Conservation (phyloP, 2,329 filamentous ascomycete genomes). For the Orbilia ellipsospora region DNA sequence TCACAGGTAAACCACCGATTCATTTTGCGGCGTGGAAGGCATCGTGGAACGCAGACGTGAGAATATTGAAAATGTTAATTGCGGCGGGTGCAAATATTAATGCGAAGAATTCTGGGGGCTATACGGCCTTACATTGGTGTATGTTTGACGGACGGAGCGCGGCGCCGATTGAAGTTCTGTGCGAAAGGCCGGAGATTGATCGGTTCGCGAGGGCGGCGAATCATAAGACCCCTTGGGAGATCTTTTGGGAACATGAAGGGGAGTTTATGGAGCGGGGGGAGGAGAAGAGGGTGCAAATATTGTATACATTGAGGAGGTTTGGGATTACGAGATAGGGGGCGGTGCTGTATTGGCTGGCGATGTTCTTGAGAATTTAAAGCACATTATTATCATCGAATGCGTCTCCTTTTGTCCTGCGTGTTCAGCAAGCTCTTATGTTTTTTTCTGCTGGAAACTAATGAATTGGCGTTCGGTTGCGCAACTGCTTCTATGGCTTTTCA, state of each 20-base stretch:
- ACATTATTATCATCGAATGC: too few species aligned
- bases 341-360: not conserved
- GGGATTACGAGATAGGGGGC: slow-evolving; percentile 43
- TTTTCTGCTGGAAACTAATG: slow-evolving; percentile 2
- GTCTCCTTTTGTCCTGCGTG: too few species aligned
- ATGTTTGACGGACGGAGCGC: slow-evolving; percentile 53
- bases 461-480: slow-evolving; percentile 6
- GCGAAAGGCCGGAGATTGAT: slow-evolving; percentile 43
- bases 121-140: slow-evolving; percentile 53
- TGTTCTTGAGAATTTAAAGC: too few species aligned
- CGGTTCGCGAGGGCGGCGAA: slow-evolving; percentile 43
- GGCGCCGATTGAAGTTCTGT: slow-evolving; percentile 48
- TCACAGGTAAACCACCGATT: slow-evolving; percentile 51
- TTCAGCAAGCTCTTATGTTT: not conserved
- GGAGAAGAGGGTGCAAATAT: slow-evolving; percentile 49
- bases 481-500: not conserved
- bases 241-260: slow-evolving; percentile 54
- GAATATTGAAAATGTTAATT: slow-evolving; percentile 50
- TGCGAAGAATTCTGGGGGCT: slow-evolving; percentile 49
- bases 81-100: slow-evolving; percentile 51
- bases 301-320: slow-evolving; percentile 48
- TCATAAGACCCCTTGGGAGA: slow-evolving; percentile 54
- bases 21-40: slow-evolving; percentile 54
- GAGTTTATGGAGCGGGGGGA: slow-evolving; percentile 45
- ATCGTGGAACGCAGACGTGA: slow-evolving; percentile 51